Evolutionary conservation across 257 asterid genomes (phyloP).

Genomic region (Solanum stenotomum): DNA sequence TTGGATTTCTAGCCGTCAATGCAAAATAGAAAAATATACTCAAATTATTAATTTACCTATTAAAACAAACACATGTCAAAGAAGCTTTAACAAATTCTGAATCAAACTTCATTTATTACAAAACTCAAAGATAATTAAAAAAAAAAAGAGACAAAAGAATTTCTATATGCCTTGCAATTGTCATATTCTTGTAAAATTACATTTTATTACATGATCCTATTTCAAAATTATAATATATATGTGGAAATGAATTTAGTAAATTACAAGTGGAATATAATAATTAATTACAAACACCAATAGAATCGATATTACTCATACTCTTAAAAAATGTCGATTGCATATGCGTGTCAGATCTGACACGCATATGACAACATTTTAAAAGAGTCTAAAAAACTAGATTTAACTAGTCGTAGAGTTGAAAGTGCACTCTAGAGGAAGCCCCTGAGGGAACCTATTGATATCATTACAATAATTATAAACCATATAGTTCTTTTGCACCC

Average conservation of each 20-base stretch:
- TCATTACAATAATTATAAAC: constrained; percentile 68
- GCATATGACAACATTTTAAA: neutral
- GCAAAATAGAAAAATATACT: neutral
- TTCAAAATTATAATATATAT: neutral
- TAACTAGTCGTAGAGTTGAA: neutral
- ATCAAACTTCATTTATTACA: neutral
- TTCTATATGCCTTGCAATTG: too few relatives aligned
- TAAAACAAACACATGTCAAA: neutral
- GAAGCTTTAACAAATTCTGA: neutral
- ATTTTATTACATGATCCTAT: neutral
- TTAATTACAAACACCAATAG: neutral
- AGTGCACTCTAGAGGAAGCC: constrained; percentile 46
- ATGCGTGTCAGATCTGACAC: neutral
- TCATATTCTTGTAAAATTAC: neutral
- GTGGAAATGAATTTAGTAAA: neutral
- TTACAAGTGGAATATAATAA: neutral
- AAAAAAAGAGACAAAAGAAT: neutral
- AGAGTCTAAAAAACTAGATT: neutral
- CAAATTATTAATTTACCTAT: neutral
- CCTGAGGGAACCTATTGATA: constrained; percentile 56
- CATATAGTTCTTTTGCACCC: constrained; percentile 47
- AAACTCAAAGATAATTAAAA: too few relatives aligned
- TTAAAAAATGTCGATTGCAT: neutral
- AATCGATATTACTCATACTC: rapidly evolving
- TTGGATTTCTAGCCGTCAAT: neutral